Conservation (phyloP, 306 rosid genomes). For the Corylus heterophylla region DNA sequence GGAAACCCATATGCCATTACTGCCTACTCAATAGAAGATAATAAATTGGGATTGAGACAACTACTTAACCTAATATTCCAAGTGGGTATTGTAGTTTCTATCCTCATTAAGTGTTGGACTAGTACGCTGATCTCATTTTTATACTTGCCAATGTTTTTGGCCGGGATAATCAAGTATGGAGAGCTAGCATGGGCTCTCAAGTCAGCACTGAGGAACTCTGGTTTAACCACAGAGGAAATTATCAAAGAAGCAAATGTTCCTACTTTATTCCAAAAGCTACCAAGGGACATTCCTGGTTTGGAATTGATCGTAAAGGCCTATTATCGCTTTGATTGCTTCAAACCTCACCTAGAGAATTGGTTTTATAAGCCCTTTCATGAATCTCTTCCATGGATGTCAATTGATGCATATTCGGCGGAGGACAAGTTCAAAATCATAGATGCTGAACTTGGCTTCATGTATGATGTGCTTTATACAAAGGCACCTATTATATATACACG, state of each 20-base stretch:
- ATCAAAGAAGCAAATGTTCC: slow-evolving; percentile 45
- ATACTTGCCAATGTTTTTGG: slow-evolving; percentile 50
- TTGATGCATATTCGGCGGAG: slow-evolving; percentile 32
- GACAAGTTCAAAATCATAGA: slow-evolving; percentile 56
- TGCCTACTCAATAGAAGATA: slow-evolving; percentile 69
- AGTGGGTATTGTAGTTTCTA: slow-evolving; percentile 51
- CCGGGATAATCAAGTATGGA: slow-evolving; percentile 65
- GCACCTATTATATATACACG: slow-evolving; percentile 51
- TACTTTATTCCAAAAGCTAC: slow-evolving; percentile 42
- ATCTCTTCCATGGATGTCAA: slow-evolving; percentile 39
- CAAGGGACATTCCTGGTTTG: slow-evolving; percentile 41
- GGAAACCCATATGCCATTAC: slow-evolving; percentile 70
- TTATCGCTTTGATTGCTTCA: slow-evolving; percentile 53
- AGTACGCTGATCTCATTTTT: slow-evolving; percentile 47
- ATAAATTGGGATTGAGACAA: slow-evolving; percentile 56
- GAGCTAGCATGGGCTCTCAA: slow-evolving; percentile 66
- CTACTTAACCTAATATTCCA: slow-evolving; percentile 47
- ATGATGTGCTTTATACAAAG: slow-evolving; percentile 69
- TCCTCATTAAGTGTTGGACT: slow-evolving; percentile 61
- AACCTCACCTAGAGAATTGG: slow-evolving; percentile 63
- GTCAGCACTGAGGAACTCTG: slow-evolving; percentile 46
- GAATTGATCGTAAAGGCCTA: slow-evolving; percentile 58
- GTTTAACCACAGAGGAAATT: slow-evolving; percentile 43
- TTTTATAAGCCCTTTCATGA: slow-evolving; percentile 53
- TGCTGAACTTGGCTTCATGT: slow-evolving; percentile 65